Percentiles rank a stretch among this genome's conserved stretches.
Evolutionary conservation across 2,329 filamentous ascomycete genomes (phyloP).

Genomic region (Dichotomopilus funicola): DNA sequence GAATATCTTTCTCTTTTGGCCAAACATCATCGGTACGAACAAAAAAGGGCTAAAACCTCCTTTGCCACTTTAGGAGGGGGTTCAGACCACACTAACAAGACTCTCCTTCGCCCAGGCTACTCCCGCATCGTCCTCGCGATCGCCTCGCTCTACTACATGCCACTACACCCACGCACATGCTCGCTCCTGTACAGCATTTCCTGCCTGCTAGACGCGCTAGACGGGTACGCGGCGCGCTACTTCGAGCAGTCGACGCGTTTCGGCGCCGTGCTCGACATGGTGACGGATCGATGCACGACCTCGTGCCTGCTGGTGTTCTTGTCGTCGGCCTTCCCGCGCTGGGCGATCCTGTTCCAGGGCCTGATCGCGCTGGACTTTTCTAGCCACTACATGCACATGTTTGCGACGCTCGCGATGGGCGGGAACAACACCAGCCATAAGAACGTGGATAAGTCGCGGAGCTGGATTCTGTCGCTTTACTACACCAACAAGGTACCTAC

Average conservation of each 20-base stretch:
- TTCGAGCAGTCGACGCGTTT: constrained; percentile 91
- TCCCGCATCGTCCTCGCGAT: constrained; percentile 72
- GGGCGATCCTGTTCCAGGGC: constrained; percentile 89
- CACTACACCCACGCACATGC: constrained; percentile 92
- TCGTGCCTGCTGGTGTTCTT: constrained; percentile 92
- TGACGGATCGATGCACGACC: constrained; percentile 95
- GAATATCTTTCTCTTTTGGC: constrained; percentile 77
- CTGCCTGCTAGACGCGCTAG: constrained; percentile 89
- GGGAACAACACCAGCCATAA: constrained; percentile 81
- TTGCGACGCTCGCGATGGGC: constrained; percentile 83
- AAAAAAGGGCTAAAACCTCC: no score
- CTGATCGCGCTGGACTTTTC: constrained; percentile 89
- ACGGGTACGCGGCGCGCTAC: constrained; percentile 85
- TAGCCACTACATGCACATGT: constrained; percentile 99
- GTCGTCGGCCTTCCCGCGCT: constrained; percentile 87
- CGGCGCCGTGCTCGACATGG: constrained; percentile 96
- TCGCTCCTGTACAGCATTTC: constrained; percentile 87
- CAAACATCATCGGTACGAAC: constrained; percentile 69
- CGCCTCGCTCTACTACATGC: constrained; percentile 97
- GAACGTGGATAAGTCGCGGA: constrained; percentile 81
- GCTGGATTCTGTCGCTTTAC: constrained; percentile 87
- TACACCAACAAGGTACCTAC: constrained; percentile 83
- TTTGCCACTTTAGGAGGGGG: background rate
- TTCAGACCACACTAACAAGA: background rate
- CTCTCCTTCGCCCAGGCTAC: constrained; percentile 52